phyloP scores from a whole-genome alignment of 106 monocot species.

The Allium cepa region DNA sequence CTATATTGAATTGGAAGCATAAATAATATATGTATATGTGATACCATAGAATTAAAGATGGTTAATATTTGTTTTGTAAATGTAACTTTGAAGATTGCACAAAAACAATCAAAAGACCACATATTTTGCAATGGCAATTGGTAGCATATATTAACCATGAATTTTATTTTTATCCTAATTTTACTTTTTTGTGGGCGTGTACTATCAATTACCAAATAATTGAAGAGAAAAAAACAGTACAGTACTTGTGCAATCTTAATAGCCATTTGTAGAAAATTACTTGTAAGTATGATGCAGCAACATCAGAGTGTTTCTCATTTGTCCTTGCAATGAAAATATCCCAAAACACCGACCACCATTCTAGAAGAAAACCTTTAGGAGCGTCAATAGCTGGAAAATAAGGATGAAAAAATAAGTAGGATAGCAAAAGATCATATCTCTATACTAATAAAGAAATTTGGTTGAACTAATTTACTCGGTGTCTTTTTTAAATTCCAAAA shows the following conservation, averaged over 20 bases:
- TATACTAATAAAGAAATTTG: no score
- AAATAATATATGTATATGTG: no score
- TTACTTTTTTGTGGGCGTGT: background rate
- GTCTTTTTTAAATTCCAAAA: no score
- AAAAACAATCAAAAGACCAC: no score
- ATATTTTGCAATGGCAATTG: no score
- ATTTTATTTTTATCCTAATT: background rate
- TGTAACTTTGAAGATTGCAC: no score
- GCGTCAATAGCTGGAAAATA: slow-evolving; percentile 66
- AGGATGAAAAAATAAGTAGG: background rate
- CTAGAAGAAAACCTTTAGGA: slow-evolving; percentile 82
- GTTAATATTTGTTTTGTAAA: no score
- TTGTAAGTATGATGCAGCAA: slow-evolving; percentile 83
- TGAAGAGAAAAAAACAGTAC: background rate
- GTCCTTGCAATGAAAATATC: slow-evolving; percentile 91
- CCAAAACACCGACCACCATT: slow-evolving; percentile 97
- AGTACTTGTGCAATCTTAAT: background rate
- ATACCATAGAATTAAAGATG: no score
- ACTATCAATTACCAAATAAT: background rate
- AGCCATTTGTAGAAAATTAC: background rate
- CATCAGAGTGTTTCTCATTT: slow-evolving; percentile 91
- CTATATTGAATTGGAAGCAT: no score
- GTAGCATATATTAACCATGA: background rate
- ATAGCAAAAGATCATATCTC: no score
- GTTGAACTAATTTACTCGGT: background rate